phyloP scores from a whole-genome alignment of 768 basidiomycete genomes.

The Auriscalpium orientale region DNA sequence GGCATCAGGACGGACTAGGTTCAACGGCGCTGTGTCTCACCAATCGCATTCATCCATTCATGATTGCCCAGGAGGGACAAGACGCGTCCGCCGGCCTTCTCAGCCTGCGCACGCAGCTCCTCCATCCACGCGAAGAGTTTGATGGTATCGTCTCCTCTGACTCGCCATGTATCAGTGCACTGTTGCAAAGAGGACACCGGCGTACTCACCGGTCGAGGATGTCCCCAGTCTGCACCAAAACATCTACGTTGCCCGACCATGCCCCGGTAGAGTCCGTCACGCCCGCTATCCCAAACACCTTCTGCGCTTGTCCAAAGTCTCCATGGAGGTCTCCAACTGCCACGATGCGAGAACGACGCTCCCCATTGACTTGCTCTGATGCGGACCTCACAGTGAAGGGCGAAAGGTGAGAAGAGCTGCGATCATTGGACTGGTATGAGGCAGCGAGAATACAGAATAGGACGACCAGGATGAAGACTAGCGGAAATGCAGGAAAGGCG shows the following conservation, averaged over 20 bases:
- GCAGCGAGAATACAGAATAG: neutral
- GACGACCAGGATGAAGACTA: neutral
- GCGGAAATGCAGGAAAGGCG: neutral
- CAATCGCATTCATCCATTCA: slow-evolving; percentile 90
- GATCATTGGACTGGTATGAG: neutral
- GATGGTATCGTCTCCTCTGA: slow-evolving; percentile 86
- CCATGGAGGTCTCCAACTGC: slow-evolving; percentile 93
- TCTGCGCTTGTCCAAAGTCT: slow-evolving; percentile 70
- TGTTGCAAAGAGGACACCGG: neutral
- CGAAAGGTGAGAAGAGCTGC: neutral
- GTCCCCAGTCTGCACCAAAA: slow-evolving; percentile 95
- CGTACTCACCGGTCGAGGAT: slow-evolving; percentile 76
- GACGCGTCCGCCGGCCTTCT: slow-evolving; percentile 58
- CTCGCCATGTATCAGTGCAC: neutral
- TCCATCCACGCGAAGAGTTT: slow-evolving; percentile 83
- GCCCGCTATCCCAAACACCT: slow-evolving; percentile 71
- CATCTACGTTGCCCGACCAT: slow-evolving; percentile 80
- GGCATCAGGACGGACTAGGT: too few species aligned
- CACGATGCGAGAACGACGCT: slow-evolving; percentile 44
- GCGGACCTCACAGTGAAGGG: neutral
- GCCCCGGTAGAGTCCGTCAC: slow-evolving; percentile 65
- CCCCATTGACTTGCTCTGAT: neutral
- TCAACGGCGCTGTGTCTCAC: slow-evolving; percentile 24
- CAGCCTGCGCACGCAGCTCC: slow-evolving; percentile 67
- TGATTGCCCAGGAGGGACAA: slow-evolving; percentile 87